Evolutionary conservation across 1,139 yeast genomes (phyloP).

Genomic region (Pichia sp.): DNA sequence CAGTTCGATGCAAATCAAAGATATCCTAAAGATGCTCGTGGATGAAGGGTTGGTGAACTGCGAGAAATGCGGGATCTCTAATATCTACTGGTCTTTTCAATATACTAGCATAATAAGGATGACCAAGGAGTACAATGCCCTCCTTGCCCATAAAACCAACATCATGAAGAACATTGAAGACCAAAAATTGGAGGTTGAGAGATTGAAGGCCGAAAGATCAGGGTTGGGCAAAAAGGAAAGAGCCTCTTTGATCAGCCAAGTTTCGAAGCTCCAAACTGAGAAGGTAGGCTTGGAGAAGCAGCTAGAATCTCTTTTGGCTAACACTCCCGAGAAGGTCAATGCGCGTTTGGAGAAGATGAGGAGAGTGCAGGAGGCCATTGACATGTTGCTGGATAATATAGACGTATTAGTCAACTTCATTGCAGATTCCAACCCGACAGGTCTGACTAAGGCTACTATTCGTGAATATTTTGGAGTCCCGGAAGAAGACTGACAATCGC

Average conservation of each 20-base stretch:
- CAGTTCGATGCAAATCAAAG: constrained; percentile 49
- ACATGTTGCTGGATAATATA: constrained; percentile 20
- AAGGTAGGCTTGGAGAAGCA: background rate
- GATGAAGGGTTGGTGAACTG: constrained; percentile 47
- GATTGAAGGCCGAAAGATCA: constrained; percentile 1
- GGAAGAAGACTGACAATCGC: constrained; percentile 13
- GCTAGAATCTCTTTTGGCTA: background rate
- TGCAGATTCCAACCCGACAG: constrained; percentile 10
- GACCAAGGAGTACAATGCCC: constrained; percentile 20
- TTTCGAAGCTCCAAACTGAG: background rate
- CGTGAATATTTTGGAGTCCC: constrained; percentile 20
- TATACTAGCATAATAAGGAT: constrained; percentile 36
- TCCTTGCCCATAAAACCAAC: constrained; percentile 12
- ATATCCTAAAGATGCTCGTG: constrained; percentile 41
- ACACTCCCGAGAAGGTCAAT: constrained; percentile 8
- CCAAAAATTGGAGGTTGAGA: constrained; percentile 19
- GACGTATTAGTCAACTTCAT: constrained; percentile 18
- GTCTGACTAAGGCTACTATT: constrained; percentile 7
- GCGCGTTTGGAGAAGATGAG: background rate
- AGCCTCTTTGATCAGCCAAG: constrained; percentile 1
- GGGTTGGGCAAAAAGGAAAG: background rate
- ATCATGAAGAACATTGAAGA: constrained; percentile 16
- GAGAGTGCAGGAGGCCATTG: constrained; percentile 14
- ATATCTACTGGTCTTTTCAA: constrained; percentile 52
- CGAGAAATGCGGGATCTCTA: constrained; percentile 53